phyloP scores from a whole-genome alignment of 345 rosid species.

The Moringa oleifera region DNA sequence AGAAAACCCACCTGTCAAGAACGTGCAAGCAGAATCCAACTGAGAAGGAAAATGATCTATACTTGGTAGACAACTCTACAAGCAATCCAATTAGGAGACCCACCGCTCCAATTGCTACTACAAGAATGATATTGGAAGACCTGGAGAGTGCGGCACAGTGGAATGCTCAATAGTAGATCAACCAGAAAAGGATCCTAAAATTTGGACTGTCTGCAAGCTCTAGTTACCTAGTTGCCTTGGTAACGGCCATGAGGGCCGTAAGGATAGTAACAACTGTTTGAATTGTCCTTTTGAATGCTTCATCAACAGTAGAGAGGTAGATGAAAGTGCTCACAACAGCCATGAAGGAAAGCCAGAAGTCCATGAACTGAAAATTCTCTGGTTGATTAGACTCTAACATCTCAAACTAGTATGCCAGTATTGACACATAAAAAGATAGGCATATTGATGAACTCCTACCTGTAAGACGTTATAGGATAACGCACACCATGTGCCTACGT shows the following conservation, averaged over 20 bases:
- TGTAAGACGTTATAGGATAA: slow-evolving; percentile 72
- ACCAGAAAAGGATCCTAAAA: slow-evolving; percentile 2
- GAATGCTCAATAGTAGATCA: slow-evolving; percentile 2
- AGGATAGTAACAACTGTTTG: slow-evolving; percentile 80
- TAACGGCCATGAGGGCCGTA: slow-evolving; percentile 87
- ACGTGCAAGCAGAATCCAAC: slow-evolving; percentile 33
- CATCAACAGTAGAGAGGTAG: slow-evolving; percentile 65
- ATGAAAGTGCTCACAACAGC: slow-evolving; percentile 90
- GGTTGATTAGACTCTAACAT: too few relatives aligned
- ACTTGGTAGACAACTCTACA: slow-evolving; percentile 61
- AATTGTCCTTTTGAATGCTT: slow-evolving; percentile 69
- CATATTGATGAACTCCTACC: slow-evolving; percentile 37
- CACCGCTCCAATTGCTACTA: slow-evolving; percentile 65
- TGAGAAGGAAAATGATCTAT: slow-evolving; percentile 50
- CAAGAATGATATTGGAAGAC: slow-evolving; percentile 76
- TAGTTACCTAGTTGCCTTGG: slow-evolving; percentile 86
- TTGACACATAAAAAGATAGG: too few relatives aligned
- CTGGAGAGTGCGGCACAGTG: slow-evolving; percentile 30
- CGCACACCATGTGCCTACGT: slow-evolving; percentile 89
- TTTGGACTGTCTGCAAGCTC: slow-evolving; percentile 13
- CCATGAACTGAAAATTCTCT: slow-evolving; percentile 77
- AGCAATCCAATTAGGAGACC: slow-evolving; percentile 80
- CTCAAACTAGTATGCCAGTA: too few relatives aligned
- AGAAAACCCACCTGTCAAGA: neutral
- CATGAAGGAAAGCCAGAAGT: slow-evolving; percentile 99